Evolutionary conservation across 768 basidiomycete species (phyloP), one percentile per base, ranked within the genome.

Genomic region (Tricholoma saponaceum): DNA sequence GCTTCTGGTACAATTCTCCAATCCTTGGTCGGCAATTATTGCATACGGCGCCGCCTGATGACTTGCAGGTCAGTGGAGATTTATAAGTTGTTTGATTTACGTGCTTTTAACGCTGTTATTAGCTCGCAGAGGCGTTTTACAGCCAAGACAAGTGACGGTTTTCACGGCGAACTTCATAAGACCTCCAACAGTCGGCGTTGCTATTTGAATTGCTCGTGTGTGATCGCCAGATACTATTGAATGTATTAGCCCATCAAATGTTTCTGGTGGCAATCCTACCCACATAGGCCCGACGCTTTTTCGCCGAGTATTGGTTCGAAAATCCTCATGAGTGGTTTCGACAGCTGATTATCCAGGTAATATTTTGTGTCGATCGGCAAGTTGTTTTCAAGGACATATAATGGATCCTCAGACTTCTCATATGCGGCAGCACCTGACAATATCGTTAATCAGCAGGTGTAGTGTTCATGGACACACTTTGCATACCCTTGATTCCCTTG

Each of bases 81-180:
- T 7, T 4, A 46, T 13, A 47, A 6, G 9, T 14, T 41, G 52
- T 8, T 47, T 25, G 25, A 39, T 13, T 25, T 18, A 71, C 83
- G 58, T 56, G 89, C 91, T 83, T 63, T 81, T 69, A 50, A 86
- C 76, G 67, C 92, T 92, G 66, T 95, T 94, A 64, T 81, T 89
- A 4, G 82, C 72, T 46, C 83, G 80, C 59, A 99, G 68, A 8
- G 93, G 87, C 0, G 96, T 96, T 72, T 95, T 96, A 74, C 97
- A 99, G 0, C 96, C 92, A 50, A 99, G 76, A 67, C 97, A 99
- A 2, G 93, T 99, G 3, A 90, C 84, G 0, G 91, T 96, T 74
- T 95, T 96, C 26, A 98, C 94, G 0, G 95, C 95, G 66, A 98
- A 99, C 70, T 96, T 98, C 97, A 99, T 99, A 54, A 99, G 72